Percentiles rank a stretch among this genome's conserved stretches.
Evolutionary conservation across 768 basidiomycete genomes (phyloP).

Genomic region (Tulasnella sp.): DNA sequence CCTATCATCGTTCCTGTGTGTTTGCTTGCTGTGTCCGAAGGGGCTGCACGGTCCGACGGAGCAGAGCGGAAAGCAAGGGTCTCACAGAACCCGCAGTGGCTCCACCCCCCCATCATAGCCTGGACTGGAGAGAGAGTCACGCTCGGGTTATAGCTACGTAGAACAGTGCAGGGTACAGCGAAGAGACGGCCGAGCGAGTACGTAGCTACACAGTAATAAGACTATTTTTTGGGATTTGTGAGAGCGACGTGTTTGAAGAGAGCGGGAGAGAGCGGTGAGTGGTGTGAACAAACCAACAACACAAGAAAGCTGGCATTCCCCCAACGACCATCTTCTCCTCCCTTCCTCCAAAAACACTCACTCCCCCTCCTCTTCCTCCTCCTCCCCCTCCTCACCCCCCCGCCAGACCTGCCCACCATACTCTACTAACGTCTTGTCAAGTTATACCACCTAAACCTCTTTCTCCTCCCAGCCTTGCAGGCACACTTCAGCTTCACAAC

Average conservation of each 20-base stretch:
- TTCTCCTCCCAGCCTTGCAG: neutral
- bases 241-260: neutral
- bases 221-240: neutral
- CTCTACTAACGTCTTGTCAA: slow-evolving; percentile 8
- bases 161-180: neutral
- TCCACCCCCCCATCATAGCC: neutral
- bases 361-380: neutral
- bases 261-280: neutral
- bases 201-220: neutral
- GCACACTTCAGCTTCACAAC: neutral
- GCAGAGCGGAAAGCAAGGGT: neutral
- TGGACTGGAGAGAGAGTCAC: slow-evolving; percentile 3
- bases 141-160: neutral
- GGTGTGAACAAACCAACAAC: slow-evolving; percentile 7
- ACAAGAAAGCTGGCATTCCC: slow-evolving; percentile 8
- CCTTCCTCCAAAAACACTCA: neutral
- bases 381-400: neutral
- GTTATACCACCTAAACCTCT: neutral
- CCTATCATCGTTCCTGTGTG: neutral
- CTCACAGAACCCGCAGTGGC: neutral
- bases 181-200: neutral
- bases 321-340: slow-evolving; percentile 1
- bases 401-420: neutral
- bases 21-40: neutral
- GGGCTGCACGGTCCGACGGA: neutral